Evolutionary conservation across 78 protist genomes (phyloP), one percentile per base, ranked within the genome.

Genomic region (Dictyostelium brefeldianum): DNA sequence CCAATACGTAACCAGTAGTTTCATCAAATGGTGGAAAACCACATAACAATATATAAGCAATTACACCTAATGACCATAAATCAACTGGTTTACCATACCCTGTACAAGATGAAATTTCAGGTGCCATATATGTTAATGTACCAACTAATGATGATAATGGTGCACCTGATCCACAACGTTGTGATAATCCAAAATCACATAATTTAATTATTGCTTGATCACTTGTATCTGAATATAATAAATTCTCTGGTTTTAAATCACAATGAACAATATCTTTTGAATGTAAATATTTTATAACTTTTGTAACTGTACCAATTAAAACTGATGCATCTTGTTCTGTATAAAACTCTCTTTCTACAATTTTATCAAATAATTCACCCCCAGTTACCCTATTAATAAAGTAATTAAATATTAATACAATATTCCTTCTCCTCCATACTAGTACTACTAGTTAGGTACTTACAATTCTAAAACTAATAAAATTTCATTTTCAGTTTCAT

Each of bases 21-120:
- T 92, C 89, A 83, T 94, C 82, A 82, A 97, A 98, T 9, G 99
- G 99, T 10, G 99, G 97, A 67, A 92, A 96, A 10, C 99, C 98
- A 82, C 97, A 90, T 56, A 97, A 78, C 57, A 97, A 80, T 14
- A 96, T 95, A 95, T 95, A 96, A 18, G 95, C 62, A 17, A 97
- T 89, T 27, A 96, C 98, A 65, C 99, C 99, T 0, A 95, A 22
- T 56, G 93, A 41, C 97, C 97, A 97, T 69, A 93, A 14, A 81
- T 97, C 99, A 14, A 91, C 97, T 50, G 84, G 89, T 65, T 73
- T 92, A 65, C 96, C 97, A 90, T 97, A 97, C n/a, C 97, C 98
- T 4, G 71, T 69, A 48, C 82, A 81, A 46, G 2, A 11, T 0
- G 89, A 94, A 29, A 97, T 95, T 59, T 97, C 98, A 15, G 98